Base-by-base conservation (phyloP, 1,284 basidiomycete genomes). In the Cryptococcus hybrid region DNA sequence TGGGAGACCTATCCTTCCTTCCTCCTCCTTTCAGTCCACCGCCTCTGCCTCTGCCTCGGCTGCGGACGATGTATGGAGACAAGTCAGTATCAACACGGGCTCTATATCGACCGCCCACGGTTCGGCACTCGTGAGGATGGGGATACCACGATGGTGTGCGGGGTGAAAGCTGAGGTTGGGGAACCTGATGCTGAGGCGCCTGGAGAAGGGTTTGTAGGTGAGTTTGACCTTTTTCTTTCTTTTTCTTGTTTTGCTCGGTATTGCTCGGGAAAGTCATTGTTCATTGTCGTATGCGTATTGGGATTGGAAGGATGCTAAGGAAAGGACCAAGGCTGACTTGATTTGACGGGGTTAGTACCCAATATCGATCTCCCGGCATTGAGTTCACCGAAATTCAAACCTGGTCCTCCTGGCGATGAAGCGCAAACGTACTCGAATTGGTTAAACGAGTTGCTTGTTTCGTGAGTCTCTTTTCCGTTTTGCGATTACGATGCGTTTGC, bases 351-450 rank as follows among this genome's bases (percentile, higher is more conserved):
- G 1, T 18, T 40, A 89, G 88, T 89, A 0, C 88, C 89, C 3
- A 90, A 97, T 73, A 80, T 97, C 60, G 95, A 99, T 74, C 83
- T 99, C 0, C 89, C 92, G 0, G 89, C 95, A 0, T 84, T 97
- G 54, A 96, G 90, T 75, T 94, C 92, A 8, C 87, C 93, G 0
- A 86, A 86, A 66, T 98, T 96, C 82, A 94, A 93, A 72, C 87
- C 92, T 34, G 95, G 95, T 2, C 94, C 95, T 3, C 95, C 95
- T 1, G 83, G 84, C 1, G 92, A 94, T 62, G 91, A 96, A 69
- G 90, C 92, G 0, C 94, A 97, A 70, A 86, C 90, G 2, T 81
- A 94, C 7, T 92, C 90, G 0, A 88, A 89, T 65, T 81, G 88
- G 61, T 76, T 97, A 55, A 87, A 90, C 64, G 88, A 92, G 60